Evolutionary conservation across 78 protist genomes (phyloP), one percentile per base, ranked within the genome.

Genomic region (Dictyostelium purpureum): DNA sequence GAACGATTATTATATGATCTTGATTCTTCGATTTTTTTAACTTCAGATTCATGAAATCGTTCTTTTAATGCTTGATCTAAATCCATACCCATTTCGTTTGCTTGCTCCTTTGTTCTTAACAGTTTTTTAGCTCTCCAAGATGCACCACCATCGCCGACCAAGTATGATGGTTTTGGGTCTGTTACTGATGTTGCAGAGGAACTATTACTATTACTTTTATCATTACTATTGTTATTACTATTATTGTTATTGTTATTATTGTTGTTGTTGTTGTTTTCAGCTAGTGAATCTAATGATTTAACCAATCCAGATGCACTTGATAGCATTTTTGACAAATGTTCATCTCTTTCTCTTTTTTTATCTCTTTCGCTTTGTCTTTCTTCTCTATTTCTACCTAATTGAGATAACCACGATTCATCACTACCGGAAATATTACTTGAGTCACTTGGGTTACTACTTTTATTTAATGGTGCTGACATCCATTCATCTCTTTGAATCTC

Each of bases 81-180:
- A 45, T 52, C 40, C 0, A 21, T 40, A 69, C 78, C 89, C 19
- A 16, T 31, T 52, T 85, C 92, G n/a, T n/a, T 31, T 14, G 92
- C 80, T 31, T 73, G 80, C 73, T 85, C 82, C 11, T 73, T 70
- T 59, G 82, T 45, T 71, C 92, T 59, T 19, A 74, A 45, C 11
- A 85, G 10, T 24, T 85, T 85, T 43, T 61, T 85, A 37, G 71
- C 77, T 85, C 82, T 85, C 92, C 92, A 85, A 43, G 70, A 31
- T 3, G 92, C 77, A 47, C 92, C 92, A 14, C 92, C 92, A 85
- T 85, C 92, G 26, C 92, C 92, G 19, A 85, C 92, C 0, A 85
- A 16, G 38, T 24, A 82, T 51, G 67, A 35, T 35, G 24, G 21
- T 57, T 57, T 57, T 4, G 42, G 10, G 4, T 24, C 35, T 28